Evolutionary conservation across 78 protist species (phyloP).

Genomic region (Cavenderia fasciculata): DNA sequence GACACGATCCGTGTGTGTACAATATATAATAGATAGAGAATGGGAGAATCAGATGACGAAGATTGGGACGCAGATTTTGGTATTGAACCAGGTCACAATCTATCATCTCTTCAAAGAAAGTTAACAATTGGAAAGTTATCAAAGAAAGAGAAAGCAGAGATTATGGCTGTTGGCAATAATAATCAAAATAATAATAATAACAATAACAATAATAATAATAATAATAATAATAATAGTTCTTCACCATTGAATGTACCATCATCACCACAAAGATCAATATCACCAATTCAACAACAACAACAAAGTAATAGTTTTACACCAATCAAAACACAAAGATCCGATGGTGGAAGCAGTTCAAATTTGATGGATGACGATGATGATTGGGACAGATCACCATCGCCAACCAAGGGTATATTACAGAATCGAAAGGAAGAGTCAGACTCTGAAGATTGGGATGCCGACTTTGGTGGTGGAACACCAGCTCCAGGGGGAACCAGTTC

Average conservation of each 20-base stretch:
- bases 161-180: neutral
- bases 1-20: too few species aligned
- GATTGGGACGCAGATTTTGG: constrained; percentile 76
- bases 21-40: neutral
- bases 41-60: constrained; percentile 47
- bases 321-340: neutral
- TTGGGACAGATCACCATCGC: constrained; percentile 39
- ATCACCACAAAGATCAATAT: neutral
- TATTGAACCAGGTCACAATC: neutral
- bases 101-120: constrained; percentile 55
- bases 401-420: constrained; percentile 34
- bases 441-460: constrained; percentile 49
- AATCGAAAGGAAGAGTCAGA: constrained; percentile 58
- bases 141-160: constrained; percentile 34
- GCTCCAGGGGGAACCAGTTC: neutral
- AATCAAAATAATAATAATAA: neutral
- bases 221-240: neutral
- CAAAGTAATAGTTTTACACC: constrained; percentile 3
- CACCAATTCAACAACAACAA: neutral
- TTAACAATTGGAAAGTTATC: constrained; percentile 60
- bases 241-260: neutral
- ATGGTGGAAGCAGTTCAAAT: constrained; percentile 4
- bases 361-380: constrained; percentile 70
- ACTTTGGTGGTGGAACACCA: constrained; percentile 3
- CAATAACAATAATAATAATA: neutral